Evolutionary conservation across 345 rosid species (phyloP).

Genomic region (Lepidium aucheri): DNA sequence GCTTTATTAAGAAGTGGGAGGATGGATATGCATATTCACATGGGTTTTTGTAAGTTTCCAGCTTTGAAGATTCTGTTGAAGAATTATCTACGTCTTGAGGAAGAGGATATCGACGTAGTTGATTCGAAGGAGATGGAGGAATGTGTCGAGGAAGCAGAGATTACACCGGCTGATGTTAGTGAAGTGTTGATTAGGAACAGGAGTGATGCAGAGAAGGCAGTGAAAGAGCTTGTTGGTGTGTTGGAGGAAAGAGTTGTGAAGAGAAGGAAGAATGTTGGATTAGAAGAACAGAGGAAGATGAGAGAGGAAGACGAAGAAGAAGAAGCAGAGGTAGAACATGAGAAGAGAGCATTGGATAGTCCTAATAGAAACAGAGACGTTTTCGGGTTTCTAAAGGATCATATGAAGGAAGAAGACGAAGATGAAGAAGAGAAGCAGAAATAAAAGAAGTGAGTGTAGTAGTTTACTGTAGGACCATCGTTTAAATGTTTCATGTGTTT

Average conservation of each 20-base stretch:
- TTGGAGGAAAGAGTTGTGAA: conserved; percentile 43
- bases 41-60: conserved; percentile 62
- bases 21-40: conserved; percentile 92
- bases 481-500: conserved; percentile 7
- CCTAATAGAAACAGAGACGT: conserved; percentile 26
- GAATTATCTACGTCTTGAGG: conserved; percentile 52
- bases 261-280: conserved; percentile 24
- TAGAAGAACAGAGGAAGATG: not conserved
- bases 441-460: not conserved
- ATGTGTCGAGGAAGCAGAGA: conserved; percentile 51
- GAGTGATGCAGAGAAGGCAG: conserved; percentile 43
- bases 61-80: conserved; percentile 60
- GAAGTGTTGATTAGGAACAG: conserved; percentile 69
- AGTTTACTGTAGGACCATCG: not conserved
- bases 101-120: conserved; percentile 18
- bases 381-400: conserved; percentile 18
- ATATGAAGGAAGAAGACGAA: conserved; percentile 23
- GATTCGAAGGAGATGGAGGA: conserved; percentile 35
- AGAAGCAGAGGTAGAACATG: conserved; percentile 53
- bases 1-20: conserved; percentile 85
- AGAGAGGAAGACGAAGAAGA: conserved; percentile 20
- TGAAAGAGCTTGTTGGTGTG: conserved; percentile 43
- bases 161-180: conserved; percentile 92
- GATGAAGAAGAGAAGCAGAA: conserved; percentile 11
- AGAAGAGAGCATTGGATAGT: conserved; percentile 76